Percentiles rank a stretch among this genome's conserved stretches.
Conservation (phyloP, 2,329 filamentous ascomycete species). For the Tolypocladium cylindrosporum region DNA sequence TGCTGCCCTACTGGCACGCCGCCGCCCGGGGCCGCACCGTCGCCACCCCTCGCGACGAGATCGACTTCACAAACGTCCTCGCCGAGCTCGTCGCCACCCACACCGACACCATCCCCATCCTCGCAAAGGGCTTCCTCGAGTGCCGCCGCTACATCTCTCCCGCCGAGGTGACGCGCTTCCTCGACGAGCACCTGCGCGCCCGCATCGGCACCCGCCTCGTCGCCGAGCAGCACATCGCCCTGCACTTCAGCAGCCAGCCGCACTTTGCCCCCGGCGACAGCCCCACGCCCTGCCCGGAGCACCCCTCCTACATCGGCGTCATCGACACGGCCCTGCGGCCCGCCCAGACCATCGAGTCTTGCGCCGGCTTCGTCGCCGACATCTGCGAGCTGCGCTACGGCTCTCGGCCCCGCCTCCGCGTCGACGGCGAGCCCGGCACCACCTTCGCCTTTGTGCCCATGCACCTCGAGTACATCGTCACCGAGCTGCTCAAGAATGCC, state of each 20-base stretch:
- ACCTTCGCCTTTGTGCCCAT: slow-evolving; percentile 90
- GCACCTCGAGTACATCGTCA: slow-evolving; percentile 95
- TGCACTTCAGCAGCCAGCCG: slow-evolving; percentile 65
- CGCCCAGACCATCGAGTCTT: slow-evolving; percentile 69
- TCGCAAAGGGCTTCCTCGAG: slow-evolving; percentile 88
- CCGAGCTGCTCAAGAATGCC: slow-evolving; percentile 91
- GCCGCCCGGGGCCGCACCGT: slow-evolving; percentile 26
- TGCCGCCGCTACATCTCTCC: slow-evolving; percentile 83
- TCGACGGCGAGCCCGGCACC: slow-evolving; percentile 81
- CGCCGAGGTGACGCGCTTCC: slow-evolving; percentile 74
- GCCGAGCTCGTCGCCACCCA: slow-evolving; percentile 94
- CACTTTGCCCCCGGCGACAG: slow-evolving; percentile 49
- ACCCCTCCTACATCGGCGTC: slow-evolving; percentile 75
- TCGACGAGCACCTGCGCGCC: slow-evolving; percentile 88
- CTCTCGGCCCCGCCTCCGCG: slow-evolving; percentile 66
- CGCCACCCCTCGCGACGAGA: slow-evolving; percentile 70
- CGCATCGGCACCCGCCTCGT: slow-evolving; percentile 90
- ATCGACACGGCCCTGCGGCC: slow-evolving; percentile 87
- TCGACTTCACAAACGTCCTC: slow-evolving; percentile 83
- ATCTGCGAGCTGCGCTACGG: slow-evolving; percentile 97
- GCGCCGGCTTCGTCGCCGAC: slow-evolving; percentile 84
- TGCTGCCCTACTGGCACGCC: slow-evolving; percentile 67
- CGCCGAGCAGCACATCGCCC: slow-evolving; percentile 90
- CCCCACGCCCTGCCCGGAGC: slow-evolving; percentile 39
- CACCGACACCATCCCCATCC: slow-evolving; percentile 83